Conservation (phyloP, 495 filamentous ascomycete genomes). For the Aspergillus diversus region DNA sequence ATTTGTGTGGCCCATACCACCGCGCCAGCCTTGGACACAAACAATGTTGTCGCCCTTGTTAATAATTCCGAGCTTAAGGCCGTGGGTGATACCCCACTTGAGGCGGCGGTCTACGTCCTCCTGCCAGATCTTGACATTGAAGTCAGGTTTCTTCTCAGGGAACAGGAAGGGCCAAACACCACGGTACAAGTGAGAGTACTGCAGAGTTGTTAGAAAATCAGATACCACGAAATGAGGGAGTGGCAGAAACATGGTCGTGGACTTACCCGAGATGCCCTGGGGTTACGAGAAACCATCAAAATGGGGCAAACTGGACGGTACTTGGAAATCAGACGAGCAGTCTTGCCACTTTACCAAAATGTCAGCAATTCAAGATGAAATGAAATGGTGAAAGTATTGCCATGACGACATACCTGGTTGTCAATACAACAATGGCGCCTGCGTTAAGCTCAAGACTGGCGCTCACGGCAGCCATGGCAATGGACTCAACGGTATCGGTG, state of each 20-base stretch:
- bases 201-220: conserved; percentile 23
- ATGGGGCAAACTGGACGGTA: conserved; percentile 98
- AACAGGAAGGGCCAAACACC: conserved; percentile 98
- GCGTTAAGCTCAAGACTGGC: conserved; percentile 94
- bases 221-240: no score
- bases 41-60: conserved; percentile 82
- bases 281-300: conserved; percentile 94
- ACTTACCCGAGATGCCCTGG: conserved; percentile 72
- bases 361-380: conserved; percentile 30
- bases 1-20: conserved; percentile 97
- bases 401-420: conserved; percentile 68
- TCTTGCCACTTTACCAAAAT: conserved; percentile 65
- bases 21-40: conserved; percentile 97
- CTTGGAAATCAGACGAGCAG: conserved; percentile 93
- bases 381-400: background rate
- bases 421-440: conserved; percentile 90
- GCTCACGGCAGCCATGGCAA: conserved; percentile 94
- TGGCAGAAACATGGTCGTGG: background rate
- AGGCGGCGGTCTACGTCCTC: conserved; percentile 97
- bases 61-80: conserved; percentile 82
- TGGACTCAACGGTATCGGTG: conserved; percentile 83
- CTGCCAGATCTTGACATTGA: conserved; percentile 87
- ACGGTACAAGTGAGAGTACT: conserved; percentile 93
- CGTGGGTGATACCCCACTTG: conserved; percentile 89
- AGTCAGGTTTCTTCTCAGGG: conserved; percentile 91